phyloP scores from a whole-genome alignment of 805 yeast species.

The Yamadazyma sp. region DNA sequence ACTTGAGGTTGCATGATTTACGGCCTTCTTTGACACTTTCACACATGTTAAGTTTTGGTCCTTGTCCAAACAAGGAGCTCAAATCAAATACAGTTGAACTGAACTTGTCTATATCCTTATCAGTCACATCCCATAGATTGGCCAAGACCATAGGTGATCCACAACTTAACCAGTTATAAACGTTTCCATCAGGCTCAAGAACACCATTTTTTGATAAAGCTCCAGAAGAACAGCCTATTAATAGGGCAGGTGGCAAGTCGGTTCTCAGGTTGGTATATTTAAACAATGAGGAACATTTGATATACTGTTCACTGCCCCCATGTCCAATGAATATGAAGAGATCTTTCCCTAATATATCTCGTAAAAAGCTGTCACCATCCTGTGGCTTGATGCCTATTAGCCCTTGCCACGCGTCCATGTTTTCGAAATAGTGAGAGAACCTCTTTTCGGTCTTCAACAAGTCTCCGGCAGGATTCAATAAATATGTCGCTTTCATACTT shows the following conservation, averaged over 20 bases:
- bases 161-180: conserved; percentile 70
- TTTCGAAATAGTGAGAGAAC: conserved; percentile 30
- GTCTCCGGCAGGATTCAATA: conserved; percentile 85
- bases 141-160: conserved; percentile 84
- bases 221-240: conserved; percentile 93
- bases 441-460: conserved; percentile 60
- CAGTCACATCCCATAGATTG: conserved; percentile 96
- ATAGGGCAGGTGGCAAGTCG: conserved; percentile 56
- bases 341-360: conserved; percentile 38
- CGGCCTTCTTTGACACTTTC: conserved; percentile 65
- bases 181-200: conserved; percentile 74
- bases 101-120: conserved; percentile 87
- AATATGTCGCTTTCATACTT: conserved; percentile 30
- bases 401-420: conserved; percentile 36
- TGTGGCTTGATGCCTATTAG: conserved; percentile 53
- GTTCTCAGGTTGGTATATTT: conserved; percentile 26
- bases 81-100: conserved; percentile 57
- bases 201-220: conserved; percentile 54
- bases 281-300: conserved; percentile 52
- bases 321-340: conserved; percentile 86
- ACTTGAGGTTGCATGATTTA: conserved; percentile 63
- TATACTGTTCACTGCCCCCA: conserved; percentile 91
- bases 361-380: conserved; percentile 48
- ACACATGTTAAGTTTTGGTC: conserved; percentile 36
- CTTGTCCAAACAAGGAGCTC: conserved; percentile 56